phyloP scores from a whole-genome alignment of 768 basidiomycete species.

The Lyophyllum atratum region DNA sequence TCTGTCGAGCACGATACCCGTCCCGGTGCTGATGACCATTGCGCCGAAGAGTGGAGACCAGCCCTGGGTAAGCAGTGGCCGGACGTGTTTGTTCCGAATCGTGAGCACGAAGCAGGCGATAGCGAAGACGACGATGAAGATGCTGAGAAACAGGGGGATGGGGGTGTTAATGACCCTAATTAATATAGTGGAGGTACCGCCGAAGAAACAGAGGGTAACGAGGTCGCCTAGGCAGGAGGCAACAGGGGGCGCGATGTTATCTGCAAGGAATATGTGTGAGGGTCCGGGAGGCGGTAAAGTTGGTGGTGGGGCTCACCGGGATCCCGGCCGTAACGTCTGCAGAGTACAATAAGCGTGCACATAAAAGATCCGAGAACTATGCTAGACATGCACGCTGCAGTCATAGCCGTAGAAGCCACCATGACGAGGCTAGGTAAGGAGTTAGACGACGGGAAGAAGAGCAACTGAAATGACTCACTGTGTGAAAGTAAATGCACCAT shows the following conservation, averaged over 20 bases:
- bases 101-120: constrained; percentile 55
- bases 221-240: constrained; percentile 94
- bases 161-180: constrained; percentile 66
- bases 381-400: constrained; percentile 76
- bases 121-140: constrained; percentile 49
- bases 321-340: constrained; percentile 74
- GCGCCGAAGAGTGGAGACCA: constrained; percentile 93
- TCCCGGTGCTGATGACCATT: constrained; percentile 84
- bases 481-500: constrained; percentile 7
- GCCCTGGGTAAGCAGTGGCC: constrained; percentile 75
- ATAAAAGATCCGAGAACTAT: constrained; percentile 90
- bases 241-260: constrained; percentile 94
- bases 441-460: background rate
- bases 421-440: constrained; percentile 60
- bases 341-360: constrained; percentile 79
- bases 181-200: constrained; percentile 70
- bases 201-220: constrained; percentile 83
- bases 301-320: constrained; percentile 60
- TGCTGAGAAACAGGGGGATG: constrained; percentile 57
- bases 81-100: constrained; percentile 66
- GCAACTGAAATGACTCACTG: constrained; percentile 1
- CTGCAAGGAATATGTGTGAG: constrained; percentile 35
- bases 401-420: constrained; percentile 79
- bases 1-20: constrained; percentile 88
- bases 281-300: background rate